A percentile compares a stretch with the other conserved stretches of the same genome.
Conservation (phyloP, 257 asterid species). For the Misopates orontium region DNA sequence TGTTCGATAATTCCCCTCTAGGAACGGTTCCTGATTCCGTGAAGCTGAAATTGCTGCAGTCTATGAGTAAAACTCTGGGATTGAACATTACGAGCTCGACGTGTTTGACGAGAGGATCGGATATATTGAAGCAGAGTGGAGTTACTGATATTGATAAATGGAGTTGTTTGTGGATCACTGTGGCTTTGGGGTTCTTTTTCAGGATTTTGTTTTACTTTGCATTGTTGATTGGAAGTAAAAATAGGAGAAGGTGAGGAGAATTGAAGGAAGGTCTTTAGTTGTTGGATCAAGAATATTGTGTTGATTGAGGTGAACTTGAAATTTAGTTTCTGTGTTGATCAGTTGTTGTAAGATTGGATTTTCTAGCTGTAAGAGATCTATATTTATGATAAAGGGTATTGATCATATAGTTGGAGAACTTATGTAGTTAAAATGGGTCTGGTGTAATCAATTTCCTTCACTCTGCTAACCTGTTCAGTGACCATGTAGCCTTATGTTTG, state of each 20-base stretch:
- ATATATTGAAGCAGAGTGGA: conserved; percentile 48
- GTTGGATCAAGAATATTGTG: conserved; percentile 1
- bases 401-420: too few species aligned
- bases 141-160: conserved; percentile 53
- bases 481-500: too few species aligned
- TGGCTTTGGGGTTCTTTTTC: conserved; percentile 61
- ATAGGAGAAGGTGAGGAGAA: conserved; percentile 47
- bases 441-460: too few species aligned
- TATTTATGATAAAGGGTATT: too few species aligned
- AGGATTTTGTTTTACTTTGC: conserved; percentile 57
- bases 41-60: conserved; percentile 39
- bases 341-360: conserved; percentile 13
- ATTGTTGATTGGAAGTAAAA: conserved; percentile 54
- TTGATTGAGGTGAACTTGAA: neutral
- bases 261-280: too few species aligned
- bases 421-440: too few species aligned
- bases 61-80: conserved; percentile 54
- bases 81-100: conserved; percentile 51
- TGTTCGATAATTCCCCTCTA: conserved; percentile 53
- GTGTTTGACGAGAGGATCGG: conserved; percentile 49
- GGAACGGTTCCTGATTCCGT: conserved; percentile 32
- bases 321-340: neutral
- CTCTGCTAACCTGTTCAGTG: too few species aligned
- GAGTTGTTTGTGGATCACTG: conserved; percentile 63
- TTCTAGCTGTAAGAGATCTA: neutral